phyloP scores from a whole-genome alignment of 202 grass and related monocot species.

The Musa balbisiana region DNA sequence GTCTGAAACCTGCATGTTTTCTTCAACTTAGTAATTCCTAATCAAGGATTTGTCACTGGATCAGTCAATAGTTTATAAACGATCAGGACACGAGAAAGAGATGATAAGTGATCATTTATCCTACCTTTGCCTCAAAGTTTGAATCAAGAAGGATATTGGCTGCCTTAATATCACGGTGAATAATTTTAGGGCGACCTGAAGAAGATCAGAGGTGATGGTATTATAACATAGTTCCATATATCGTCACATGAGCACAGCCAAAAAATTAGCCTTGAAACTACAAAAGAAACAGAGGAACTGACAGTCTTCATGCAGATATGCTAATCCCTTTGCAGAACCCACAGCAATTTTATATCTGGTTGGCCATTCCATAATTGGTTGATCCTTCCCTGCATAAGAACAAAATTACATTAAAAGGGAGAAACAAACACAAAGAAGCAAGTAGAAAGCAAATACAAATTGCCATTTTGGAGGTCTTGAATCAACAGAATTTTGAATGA shows the following conservation, averaged over 20 bases:
- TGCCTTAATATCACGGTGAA: conserved; percentile 86
- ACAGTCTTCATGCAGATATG: conserved; percentile 86
- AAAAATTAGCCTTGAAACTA: neutral
- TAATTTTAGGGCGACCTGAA: conserved; percentile 74
- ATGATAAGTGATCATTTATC: conserved; percentile 3
- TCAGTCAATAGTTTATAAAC: neutral
- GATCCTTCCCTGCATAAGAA: conserved; percentile 41
- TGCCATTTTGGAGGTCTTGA: neutral
- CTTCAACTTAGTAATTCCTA: neutral
- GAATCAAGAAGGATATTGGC: conserved; percentile 81
- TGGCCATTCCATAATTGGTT: conserved; percentile 56
- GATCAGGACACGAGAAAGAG: conserved; percentile 1
- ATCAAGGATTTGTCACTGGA: neutral
- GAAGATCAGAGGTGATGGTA: neutral
- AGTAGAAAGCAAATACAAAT: neutral
- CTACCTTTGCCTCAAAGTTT: conserved; percentile 73
- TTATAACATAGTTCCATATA: neutral
- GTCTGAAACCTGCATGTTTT: conserved; percentile 55
- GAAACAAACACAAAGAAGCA: neutral
- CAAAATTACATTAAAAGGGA: neutral
- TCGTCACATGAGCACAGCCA: neutral
- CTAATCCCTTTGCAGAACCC: conserved; percentile 74
- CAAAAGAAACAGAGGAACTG: conserved; percentile 28
- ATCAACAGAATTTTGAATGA: neutral
- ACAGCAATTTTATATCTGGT: conserved; percentile 73